phyloP scores from a whole-genome alignment of 768 basidiomycete genomes.

The Panellus pusillus region DNA sequence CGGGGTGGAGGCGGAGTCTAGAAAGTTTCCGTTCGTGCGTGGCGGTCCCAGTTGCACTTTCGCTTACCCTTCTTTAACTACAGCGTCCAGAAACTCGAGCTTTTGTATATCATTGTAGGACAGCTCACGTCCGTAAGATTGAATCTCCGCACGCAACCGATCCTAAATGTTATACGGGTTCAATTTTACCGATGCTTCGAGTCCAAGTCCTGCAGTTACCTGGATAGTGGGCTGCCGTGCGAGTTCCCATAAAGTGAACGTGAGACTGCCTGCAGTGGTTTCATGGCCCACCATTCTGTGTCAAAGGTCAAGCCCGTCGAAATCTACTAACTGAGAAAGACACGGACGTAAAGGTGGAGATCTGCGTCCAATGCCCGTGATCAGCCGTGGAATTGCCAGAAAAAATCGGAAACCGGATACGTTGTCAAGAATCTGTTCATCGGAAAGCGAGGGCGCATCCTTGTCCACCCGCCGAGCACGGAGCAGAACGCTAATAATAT shows the following conservation, averaged over 20 bases:
- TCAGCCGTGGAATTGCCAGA: neutral
- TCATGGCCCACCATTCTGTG: constrained; percentile 42
- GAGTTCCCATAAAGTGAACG: constrained; percentile 39
- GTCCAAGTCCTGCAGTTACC: constrained; percentile 2
- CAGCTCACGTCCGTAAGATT: constrained; percentile 28
- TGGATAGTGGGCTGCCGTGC: constrained; percentile 37
- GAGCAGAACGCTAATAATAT: constrained; percentile 29
- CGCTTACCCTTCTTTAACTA: constrained; percentile 39
- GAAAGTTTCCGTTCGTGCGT: neutral
- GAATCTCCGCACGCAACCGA: constrained; percentile 40
- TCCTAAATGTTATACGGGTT: constrained; percentile 20
- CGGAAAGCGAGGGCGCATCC: constrained; percentile 9
- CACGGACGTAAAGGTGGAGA: constrained; percentile 23
- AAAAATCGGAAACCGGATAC: constrained; percentile 13
- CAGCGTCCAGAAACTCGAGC: constrained; percentile 41
- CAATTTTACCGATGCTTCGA: neutral
- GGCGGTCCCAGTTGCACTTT: neutral
- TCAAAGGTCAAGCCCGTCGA: neutral
- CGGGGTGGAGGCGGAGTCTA: constrained; percentile 42
- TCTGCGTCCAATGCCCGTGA: constrained; percentile 2
- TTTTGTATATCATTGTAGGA: constrained; percentile 38
- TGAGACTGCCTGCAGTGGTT: constrained; percentile 38
- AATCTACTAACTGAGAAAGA: neutral
- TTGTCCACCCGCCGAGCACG: constrained; percentile 15
- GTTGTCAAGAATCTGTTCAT: constrained; percentile 29